Percentiles rank a stretch among this genome's conserved stretches.
Conservation (phyloP, 2,329 filamentous ascomycete genomes). For the Hymenoscyphus occultus region DNA sequence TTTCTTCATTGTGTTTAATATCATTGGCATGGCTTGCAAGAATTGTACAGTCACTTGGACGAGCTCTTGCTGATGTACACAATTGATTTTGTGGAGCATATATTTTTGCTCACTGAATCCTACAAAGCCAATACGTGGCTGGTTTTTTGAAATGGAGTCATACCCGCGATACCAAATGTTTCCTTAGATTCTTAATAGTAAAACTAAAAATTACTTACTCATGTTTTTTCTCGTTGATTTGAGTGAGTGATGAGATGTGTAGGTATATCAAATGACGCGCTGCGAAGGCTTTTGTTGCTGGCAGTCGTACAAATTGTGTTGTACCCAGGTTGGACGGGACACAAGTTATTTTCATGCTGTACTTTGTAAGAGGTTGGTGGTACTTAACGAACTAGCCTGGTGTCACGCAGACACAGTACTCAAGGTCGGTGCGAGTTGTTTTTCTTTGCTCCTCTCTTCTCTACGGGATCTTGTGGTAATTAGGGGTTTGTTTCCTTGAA, state of each 20-base stretch:
- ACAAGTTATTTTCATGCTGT: too few species aligned
- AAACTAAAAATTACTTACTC: slow-evolving; percentile 10
- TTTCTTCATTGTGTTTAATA: slow-evolving; percentile 17
- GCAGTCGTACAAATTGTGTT: too few species aligned
- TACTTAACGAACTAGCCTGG: too few species aligned
- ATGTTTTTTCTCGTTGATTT: not conserved
- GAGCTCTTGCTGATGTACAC: slow-evolving; percentile 10
- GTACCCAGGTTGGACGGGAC: too few species aligned
- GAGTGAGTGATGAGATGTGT: not conserved
- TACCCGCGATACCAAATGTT: slow-evolving; percentile 15
- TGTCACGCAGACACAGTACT: too few species aligned
- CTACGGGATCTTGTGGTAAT: too few species aligned
- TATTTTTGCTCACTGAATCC: not conserved
- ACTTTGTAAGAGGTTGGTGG: too few species aligned
- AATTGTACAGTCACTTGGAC: slow-evolving; percentile 16
- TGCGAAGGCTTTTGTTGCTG: not conserved
- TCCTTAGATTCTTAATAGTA: slow-evolving; percentile 14
- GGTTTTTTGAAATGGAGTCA: slow-evolving; percentile 15
- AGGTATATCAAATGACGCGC: not conserved
- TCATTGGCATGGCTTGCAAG: slow-evolving; percentile 11
- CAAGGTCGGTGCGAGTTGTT: too few species aligned
- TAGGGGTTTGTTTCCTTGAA: too few species aligned
- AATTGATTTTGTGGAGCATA: slow-evolving; percentile 9
- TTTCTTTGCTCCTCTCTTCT: too few species aligned
- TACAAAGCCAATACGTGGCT: slow-evolving; percentile 4